These are phyloP conservation scores for Penstemon newberryi DNA, from an alignment of 257 asterid species.

Conservation along the genomic window DNA sequence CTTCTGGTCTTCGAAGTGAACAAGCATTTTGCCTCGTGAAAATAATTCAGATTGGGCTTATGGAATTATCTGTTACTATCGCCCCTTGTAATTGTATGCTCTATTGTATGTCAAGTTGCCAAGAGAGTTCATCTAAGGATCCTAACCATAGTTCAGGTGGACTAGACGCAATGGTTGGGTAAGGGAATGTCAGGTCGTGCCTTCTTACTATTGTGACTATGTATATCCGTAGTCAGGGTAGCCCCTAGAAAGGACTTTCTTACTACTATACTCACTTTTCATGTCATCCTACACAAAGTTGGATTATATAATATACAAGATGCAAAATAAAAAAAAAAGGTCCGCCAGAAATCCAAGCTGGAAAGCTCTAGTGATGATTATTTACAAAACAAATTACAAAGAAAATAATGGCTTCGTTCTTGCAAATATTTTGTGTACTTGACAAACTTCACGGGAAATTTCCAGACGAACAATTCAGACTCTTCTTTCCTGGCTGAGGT, in stretches of 20 bases:
- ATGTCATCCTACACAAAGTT: no score
- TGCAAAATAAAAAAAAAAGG: conserved; percentile 1
- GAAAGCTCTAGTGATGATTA: conserved; percentile 9
- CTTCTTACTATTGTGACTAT: no score
- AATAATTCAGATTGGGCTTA: not conserved
- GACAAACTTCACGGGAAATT: not conserved
- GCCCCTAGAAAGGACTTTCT: no score
- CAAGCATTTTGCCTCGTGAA: not conserved
- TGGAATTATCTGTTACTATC: not conserved
- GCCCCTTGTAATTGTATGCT: no score
- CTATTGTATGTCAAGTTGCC: no score
- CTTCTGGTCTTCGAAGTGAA: not conserved
- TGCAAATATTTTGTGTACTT: conserved; percentile 7
- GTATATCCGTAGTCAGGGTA: no score
- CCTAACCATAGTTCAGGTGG: no score
- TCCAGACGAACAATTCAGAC: not conserved
- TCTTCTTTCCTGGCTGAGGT: conserved; percentile 6
- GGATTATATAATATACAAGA: no score
- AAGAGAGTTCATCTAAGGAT: no score
- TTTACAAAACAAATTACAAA: conserved; percentile 7
- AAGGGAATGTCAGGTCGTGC: no score
- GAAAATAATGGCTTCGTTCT: not conserved
- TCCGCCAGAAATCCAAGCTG: conserved; percentile 16
- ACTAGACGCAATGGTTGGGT: no score
- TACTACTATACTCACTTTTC: no score